Evolutionary conservation across 179 eudicot species (phyloP).

Genomic region (Silene coronaria): DNA sequence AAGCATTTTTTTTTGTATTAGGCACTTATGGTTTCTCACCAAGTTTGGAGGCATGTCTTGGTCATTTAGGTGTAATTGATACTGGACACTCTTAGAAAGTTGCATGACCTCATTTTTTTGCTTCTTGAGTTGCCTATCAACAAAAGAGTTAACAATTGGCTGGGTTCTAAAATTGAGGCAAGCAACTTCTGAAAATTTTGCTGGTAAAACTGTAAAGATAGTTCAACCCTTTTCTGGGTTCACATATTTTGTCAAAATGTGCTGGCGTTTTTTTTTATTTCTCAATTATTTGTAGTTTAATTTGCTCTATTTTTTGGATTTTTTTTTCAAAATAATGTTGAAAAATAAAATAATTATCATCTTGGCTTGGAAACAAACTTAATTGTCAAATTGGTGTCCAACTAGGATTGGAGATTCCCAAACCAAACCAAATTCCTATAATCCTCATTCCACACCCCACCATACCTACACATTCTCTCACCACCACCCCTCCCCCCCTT

Average conservation of each 20-base stretch:
- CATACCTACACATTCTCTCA: too few species aligned
- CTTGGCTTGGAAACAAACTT: too few species aligned
- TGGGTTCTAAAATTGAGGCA: neutral
- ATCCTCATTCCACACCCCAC: too few species aligned
- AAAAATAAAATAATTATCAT: too few species aligned
- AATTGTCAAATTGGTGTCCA: too few species aligned
- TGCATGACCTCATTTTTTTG: neutral
- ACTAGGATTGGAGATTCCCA: too few species aligned
- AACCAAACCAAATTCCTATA: too few species aligned
- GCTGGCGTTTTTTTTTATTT: neutral
- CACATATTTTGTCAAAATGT: neutral
- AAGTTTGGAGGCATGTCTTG: conserved; percentile 5
- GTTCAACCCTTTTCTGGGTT: neutral
- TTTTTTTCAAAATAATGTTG: too few species aligned
- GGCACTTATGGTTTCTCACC: neutral
- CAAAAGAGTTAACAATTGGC: neutral
- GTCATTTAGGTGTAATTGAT: neutral
- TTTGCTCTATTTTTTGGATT: too few species aligned
- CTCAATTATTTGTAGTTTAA: neutral
- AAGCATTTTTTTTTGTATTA: neutral
- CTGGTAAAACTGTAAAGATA: neutral
- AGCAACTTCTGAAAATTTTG: neutral
- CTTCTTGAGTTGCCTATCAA: neutral
- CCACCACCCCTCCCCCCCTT: too few species aligned
- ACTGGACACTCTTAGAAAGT: neutral